Evolutionary conservation across 768 basidiomycete genomes (phyloP).

Genomic region (Naganishia antarctica): DNA sequence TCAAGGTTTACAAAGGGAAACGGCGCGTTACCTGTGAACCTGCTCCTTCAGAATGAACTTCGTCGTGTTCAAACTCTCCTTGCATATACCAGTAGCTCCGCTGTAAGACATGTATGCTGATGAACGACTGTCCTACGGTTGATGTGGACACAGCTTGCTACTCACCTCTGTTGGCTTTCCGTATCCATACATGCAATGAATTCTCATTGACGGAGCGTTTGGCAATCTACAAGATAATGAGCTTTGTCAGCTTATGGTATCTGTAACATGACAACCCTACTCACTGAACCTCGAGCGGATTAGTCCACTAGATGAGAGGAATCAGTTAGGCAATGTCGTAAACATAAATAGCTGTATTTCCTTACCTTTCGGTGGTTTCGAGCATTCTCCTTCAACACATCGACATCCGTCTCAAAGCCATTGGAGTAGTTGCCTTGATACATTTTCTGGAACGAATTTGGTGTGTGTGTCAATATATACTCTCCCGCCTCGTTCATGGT

Average conservation of each 20-base stretch:
- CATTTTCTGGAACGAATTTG: slow-evolving; percentile 49
- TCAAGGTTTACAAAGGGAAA: no score
- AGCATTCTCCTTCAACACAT: slow-evolving; percentile 60
- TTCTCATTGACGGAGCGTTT: slow-evolving; percentile 81
- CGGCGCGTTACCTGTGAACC: slow-evolving; percentile 32
- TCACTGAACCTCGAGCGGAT: slow-evolving; percentile 57
- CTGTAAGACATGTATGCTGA: slow-evolving; percentile 48
- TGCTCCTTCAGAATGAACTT: slow-evolving; percentile 49
- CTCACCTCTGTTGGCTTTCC: slow-evolving; percentile 80
- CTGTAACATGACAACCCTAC: slow-evolving; percentile 2
- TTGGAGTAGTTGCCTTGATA: slow-evolving; percentile 72
- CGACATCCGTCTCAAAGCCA: slow-evolving; percentile 26
- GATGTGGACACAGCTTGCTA: slow-evolving; percentile 51
- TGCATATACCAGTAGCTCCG: slow-evolving; percentile 85
- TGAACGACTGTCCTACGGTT: neutral
- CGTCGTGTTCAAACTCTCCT: slow-evolving; percentile 65
- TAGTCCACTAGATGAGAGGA: slow-evolving; percentile 63
- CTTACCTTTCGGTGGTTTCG: slow-evolving; percentile 61
- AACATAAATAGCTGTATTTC: neutral
- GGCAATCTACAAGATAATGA: slow-evolving; percentile 59
- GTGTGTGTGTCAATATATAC: slow-evolving; percentile 80
- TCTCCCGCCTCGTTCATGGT: slow-evolving; percentile 67
- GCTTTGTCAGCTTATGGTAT: neutral
- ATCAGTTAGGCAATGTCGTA: neutral
- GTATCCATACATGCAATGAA: slow-evolving; percentile 88